These are phyloP conservation scores for Dothistroma pini DNA, from an alignment of 2,329 filamentous ascomycete species.

Conservation along the genomic window DNA sequence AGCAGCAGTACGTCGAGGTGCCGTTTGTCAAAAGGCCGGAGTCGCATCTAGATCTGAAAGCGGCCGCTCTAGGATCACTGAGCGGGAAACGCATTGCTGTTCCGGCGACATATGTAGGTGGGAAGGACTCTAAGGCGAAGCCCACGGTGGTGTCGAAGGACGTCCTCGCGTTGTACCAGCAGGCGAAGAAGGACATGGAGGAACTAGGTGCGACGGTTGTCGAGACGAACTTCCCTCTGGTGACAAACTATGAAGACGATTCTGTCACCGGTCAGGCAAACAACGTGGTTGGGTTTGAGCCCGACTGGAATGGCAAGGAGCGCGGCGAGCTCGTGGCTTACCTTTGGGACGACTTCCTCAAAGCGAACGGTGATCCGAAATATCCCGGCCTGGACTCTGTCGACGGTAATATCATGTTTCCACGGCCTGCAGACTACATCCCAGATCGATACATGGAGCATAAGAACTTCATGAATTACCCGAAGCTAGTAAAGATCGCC, in stretches of 20 bases:
- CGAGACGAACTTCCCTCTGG: slow-evolving; percentile 45
- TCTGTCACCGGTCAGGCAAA: slow-evolving; percentile 36
- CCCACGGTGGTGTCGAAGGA: slow-evolving; percentile 36
- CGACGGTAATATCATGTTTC: slow-evolving; percentile 39
- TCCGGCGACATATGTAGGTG: slow-evolving; percentile 51
- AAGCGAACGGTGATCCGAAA: slow-evolving; percentile 40
- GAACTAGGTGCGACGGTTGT: slow-evolving; percentile 42
- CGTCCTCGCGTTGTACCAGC: slow-evolving; percentile 38
- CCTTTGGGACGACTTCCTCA: slow-evolving; percentile 52
- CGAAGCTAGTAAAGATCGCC: slow-evolving; percentile 32
- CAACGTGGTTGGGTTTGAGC: slow-evolving; percentile 42
- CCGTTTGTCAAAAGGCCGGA: slow-evolving; percentile 36
- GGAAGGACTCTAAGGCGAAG: slow-evolving; percentile 33
- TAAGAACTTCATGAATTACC: slow-evolving; percentile 41
- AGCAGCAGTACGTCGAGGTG: slow-evolving; percentile 47
- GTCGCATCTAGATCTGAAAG: slow-evolving; percentile 36
- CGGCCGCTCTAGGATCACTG: slow-evolving; percentile 32
- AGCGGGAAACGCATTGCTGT: slow-evolving; percentile 48
- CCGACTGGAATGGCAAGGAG: slow-evolving; percentile 48
- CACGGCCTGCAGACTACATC: slow-evolving; percentile 36
- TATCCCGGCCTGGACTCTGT: slow-evolving; percentile 40
- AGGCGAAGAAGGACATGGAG: slow-evolving; percentile 38
- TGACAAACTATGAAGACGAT: slow-evolving; percentile 47
- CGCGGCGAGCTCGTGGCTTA: slow-evolving; percentile 49
- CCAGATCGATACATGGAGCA: slow-evolving; percentile 40